Evolutionary conservation across 768 basidiomycete species (phyloP).

Genomic region (Pleurotus pulmonarius): DNA sequence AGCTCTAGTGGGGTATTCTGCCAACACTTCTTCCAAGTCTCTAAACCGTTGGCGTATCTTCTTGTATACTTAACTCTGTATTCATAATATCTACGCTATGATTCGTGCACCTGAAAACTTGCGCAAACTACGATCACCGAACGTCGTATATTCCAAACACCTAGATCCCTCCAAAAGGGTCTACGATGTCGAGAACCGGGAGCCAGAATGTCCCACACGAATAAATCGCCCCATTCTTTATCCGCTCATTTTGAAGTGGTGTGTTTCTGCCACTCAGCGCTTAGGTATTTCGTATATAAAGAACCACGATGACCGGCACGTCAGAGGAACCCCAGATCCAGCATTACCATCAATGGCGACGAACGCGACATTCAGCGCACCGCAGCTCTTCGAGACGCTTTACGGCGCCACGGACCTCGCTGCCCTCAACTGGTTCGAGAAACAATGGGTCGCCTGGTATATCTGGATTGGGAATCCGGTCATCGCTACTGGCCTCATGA

Average conservation of each 20-base stretch:
- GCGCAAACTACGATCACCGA: too few relatives aligned
- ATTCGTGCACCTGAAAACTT: too few relatives aligned
- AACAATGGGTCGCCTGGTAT: slow-evolving; percentile 85
- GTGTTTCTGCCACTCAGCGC: not conserved
- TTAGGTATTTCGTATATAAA: not conserved
- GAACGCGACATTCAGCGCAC: not conserved
- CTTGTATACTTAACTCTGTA: too few relatives aligned
- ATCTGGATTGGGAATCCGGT: slow-evolving; percentile 82
- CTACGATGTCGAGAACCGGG: not conserved
- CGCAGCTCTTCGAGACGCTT: slow-evolving; percentile 32
- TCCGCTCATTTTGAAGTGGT: slow-evolving; percentile 2
- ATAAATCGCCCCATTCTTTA: not conserved
- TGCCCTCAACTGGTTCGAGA: slow-evolving; percentile 67
- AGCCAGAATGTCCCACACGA: not conserved
- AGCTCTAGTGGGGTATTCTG: too few relatives aligned
- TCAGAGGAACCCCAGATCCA: not conserved
- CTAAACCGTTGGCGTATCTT: too few relatives aligned
- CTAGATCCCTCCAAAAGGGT: not conserved
- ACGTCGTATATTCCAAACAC: too few relatives aligned
- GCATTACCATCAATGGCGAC: not conserved
- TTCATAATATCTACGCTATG: too few relatives aligned
- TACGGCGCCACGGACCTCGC: slow-evolving; percentile 59
- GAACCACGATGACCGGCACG: not conserved
- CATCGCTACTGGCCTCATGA: slow-evolving; percentile 90
- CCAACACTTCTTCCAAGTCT: too few relatives aligned